phyloP scores from a whole-genome alignment of 257 asterid species.

The Jacaranda mimosifolia region DNA sequence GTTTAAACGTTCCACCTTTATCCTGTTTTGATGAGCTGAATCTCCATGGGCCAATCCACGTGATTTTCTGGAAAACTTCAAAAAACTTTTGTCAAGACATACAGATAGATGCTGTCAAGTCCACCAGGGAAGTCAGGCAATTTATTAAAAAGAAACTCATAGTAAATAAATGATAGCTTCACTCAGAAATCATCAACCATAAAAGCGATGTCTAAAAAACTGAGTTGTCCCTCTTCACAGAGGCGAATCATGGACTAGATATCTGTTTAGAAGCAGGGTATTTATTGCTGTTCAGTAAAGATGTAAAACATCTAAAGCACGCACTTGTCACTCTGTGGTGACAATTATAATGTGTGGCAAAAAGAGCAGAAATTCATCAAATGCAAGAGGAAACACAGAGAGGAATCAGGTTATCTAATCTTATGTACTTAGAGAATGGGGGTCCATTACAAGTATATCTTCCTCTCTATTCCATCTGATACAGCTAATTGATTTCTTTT shows the following conservation, averaged over 20 bases:
- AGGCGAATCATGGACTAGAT: constrained; percentile 13
- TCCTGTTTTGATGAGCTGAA: constrained; percentile 57
- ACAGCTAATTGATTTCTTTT: constrained; percentile 16
- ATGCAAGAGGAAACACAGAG: constrained; percentile 11
- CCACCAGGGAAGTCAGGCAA: constrained; percentile 15
- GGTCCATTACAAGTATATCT: constrained; percentile 15
- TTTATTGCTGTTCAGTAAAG: constrained; percentile 13
- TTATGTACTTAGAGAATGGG: constrained; percentile 4
- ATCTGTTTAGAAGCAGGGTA: background rate
- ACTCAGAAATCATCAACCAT: constrained; percentile 20
- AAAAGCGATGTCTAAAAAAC: constrained; percentile 15
- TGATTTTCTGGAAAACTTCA: constrained; percentile 66
- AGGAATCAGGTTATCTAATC: constrained; percentile 11
- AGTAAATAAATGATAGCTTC: constrained; percentile 3
- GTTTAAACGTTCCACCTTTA: constrained; percentile 57
- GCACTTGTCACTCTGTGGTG: background rate
- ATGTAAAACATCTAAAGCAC: constrained; percentile 7
- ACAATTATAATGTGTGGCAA: background rate
- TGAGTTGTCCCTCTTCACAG: constrained; percentile 28
- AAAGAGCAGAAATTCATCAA: constrained; percentile 30
- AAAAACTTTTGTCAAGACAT: constrained; percentile 10
- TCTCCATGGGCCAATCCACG: constrained; percentile 82
- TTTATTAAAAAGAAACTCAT: background rate
- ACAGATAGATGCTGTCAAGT: constrained; percentile 16
- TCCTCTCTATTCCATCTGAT: background rate